Evolutionary conservation across 208 protist species (phyloP).

Genomic region (Balamuthia mandrillaris): DNA sequence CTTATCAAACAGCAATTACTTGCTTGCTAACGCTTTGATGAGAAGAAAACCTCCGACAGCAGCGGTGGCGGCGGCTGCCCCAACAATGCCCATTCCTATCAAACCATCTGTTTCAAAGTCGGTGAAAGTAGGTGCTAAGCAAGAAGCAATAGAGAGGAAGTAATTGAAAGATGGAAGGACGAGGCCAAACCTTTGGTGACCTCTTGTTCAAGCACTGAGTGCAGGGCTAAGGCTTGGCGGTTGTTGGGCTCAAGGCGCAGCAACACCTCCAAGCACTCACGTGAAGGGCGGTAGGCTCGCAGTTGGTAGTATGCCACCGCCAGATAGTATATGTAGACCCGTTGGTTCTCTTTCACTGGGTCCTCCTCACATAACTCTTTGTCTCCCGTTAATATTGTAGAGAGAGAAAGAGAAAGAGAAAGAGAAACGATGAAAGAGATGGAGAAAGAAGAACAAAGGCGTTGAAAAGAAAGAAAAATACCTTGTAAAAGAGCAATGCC

Average conservation of each 20-base stretch:
- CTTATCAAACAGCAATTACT: too few relatives aligned
- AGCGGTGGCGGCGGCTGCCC: not conserved
- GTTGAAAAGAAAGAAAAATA: too few relatives aligned
- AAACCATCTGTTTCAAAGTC: not conserved
- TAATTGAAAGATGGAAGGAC: not conserved
- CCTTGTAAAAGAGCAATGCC: too few relatives aligned
- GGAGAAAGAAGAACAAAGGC: too few relatives aligned
- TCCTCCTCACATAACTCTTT: too few relatives aligned
- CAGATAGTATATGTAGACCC: conserved; percentile 4
- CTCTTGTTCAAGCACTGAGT: not conserved
- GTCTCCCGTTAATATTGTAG: too few relatives aligned
- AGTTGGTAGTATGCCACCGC: not conserved
- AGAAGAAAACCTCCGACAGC: not conserved
- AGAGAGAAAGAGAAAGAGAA: too few relatives aligned
- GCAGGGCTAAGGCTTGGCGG: conserved; percentile 4
- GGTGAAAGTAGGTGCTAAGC: not conserved
- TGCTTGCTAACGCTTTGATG: not conserved
- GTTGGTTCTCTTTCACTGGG: too few relatives aligned
- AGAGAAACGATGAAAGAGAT: too few relatives aligned
- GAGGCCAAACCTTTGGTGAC: not conserved
- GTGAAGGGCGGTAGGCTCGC: not conserved
- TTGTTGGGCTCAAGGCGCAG: not conserved
- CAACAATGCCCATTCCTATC: not conserved
- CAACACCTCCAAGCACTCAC: not conserved
- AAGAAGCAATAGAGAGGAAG: not conserved